Conservation (phyloP, 139 green algal genomes). For the Chlorella sp. region DNA sequence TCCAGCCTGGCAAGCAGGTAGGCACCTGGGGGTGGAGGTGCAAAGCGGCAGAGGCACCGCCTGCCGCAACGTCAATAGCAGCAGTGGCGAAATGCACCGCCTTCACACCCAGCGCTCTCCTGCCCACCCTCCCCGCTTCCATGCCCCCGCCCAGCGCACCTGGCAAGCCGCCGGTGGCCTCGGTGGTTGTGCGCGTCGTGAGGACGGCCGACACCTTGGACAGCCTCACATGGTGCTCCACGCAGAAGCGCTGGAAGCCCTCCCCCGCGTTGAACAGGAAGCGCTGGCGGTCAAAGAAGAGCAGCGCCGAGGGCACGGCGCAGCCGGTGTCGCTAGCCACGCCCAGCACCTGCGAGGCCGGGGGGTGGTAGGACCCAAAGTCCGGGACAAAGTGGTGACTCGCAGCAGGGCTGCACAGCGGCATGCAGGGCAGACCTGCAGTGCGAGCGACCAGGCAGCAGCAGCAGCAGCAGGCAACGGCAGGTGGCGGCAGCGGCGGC, state of each 20-base stretch:
- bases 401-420: not conserved
- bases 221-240: constrained; percentile 88
- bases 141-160: constrained; percentile 45
- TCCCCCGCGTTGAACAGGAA: constrained; percentile 97
- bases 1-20: no score
- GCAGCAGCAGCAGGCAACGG: not conserved
- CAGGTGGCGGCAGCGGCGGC: not conserved
- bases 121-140: not conserved
- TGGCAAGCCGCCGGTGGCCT: constrained; percentile 86
- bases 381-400: not conserved
- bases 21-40: no score
- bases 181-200: constrained; percentile 74
- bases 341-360: constrained; percentile 51
- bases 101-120: not conserved
- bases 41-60: no score
- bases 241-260: constrained; percentile 90
- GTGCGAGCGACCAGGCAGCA: no score
- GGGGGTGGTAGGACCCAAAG: no score
- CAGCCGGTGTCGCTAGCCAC: constrained; percentile 72
- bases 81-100: not conserved
- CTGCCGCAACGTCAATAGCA: not conserved
- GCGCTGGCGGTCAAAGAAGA: constrained; percentile 91
- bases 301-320: constrained; percentile 81
- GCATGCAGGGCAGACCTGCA: no score
- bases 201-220: constrained; percentile 61